These are phyloP conservation scores for Kazachstania bromeliacearum DNA, from an alignment of 805 yeast genomes.

Conservation along the genomic window DNA sequence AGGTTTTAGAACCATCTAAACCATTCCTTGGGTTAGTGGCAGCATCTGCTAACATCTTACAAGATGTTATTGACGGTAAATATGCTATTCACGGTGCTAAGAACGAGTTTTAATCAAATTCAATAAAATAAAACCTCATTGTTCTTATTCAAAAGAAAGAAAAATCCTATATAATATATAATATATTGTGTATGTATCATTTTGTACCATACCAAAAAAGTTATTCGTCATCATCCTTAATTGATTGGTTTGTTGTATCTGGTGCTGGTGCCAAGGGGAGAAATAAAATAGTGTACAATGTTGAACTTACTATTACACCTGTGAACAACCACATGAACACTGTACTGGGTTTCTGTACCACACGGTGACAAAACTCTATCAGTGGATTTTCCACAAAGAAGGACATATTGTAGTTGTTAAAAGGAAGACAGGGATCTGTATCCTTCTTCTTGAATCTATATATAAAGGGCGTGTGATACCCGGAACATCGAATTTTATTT, in stretches of 20 bases:
- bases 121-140: background rate
- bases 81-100: slow-evolving; percentile 13
- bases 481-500: background rate
- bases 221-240: too few species aligned
- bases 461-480: too few species aligned
- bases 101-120: slow-evolving; percentile 4
- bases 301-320: slow-evolving; percentile 21
- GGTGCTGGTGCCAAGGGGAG: slow-evolving; percentile 5
- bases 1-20: slow-evolving; percentile 91
- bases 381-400: slow-evolving; percentile 22
- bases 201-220: too few species aligned
- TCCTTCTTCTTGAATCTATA: too few species aligned
- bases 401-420: too few species aligned
- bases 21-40: slow-evolving; percentile 96
- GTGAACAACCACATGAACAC: slow-evolving; percentile 28
- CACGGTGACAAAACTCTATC: slow-evolving; percentile 18
- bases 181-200: background rate
- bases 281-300: slow-evolving; percentile 16
- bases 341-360: slow-evolving; percentile 19
- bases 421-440: too few species aligned
- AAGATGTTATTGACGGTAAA: slow-evolving; percentile 43
- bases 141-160: background rate
- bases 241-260: too few species aligned
- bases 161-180: background rate
- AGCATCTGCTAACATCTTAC: slow-evolving; percentile 79